Evolutionary conservation across 345 rosid genomes (phyloP), one percentile per base, ranked within the genome.

Genomic region (Eucalyptus tenuipes): DNA sequence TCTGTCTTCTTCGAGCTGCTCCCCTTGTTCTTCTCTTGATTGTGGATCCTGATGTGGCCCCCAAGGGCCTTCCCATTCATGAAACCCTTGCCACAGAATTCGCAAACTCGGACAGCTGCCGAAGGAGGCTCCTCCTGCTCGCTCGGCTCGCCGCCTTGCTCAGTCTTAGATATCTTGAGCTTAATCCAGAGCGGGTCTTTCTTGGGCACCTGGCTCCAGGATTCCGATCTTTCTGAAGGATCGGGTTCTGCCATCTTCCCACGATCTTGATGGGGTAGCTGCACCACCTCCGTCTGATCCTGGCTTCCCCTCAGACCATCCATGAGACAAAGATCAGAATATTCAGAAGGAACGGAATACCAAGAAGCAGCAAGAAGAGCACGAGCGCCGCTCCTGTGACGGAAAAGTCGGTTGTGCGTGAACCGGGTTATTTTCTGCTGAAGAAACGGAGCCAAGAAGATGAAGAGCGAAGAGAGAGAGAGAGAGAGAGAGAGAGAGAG

Each of bases 371-470:
- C 42, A 48, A 85, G 50, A 48, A 85, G 57, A 29, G 5, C 22
- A 85, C 57, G 11, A 50, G 42, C 53, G 15, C 86, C 86, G 22
- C 86, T 47, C 31, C 50, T 27, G n/a, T 17, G 31, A 82, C 31
- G 86, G 45, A 82, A 82, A 82, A 14, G 86, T 10, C 10, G 18
- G 37, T 14, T 5, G 75, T 14, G 75, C 75, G 40, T n/a, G 75
- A n/a, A 64, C 20, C 20, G 75, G 75, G 86, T 82, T 47, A 22
- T 27, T 29, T 82, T 82, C n/a, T 42, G 49, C 49, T 13, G 96
- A 94, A 92, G 49, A 91, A 85, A 96, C 95, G 47, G 96, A 94
- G 33, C 57, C 87, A 86, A 55, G 48, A 86, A 66, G 48, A 86
- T 31, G 66, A 31, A 86, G 61, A 55, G 48, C 27, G 52, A 45